Percentiles rank a stretch among this genome's conserved stretches.
These are phyloP conservation scores for Glycine soja DNA, from an alignment of 306 rosid species.

Conservation along the genomic window DNA sequence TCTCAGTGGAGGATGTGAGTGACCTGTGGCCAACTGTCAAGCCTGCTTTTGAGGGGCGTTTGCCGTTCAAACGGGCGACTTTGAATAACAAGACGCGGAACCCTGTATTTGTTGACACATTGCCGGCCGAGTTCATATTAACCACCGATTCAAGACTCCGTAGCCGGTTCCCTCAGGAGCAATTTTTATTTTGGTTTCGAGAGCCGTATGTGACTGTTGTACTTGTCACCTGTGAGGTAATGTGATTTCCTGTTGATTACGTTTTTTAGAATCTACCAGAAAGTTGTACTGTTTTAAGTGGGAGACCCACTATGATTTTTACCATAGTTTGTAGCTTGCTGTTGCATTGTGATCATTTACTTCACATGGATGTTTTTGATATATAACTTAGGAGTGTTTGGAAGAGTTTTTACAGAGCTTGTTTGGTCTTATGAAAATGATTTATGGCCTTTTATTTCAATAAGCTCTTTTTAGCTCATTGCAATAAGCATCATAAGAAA, in stretches of 20 bases:
- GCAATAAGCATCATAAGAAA: background rate
- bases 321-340: conserved; percentile 33
- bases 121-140: conserved; percentile 86
- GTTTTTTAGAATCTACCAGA: conserved; percentile 18
- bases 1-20: conserved; percentile 95
- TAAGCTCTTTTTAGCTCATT: background rate
- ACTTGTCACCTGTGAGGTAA: conserved; percentile 97
- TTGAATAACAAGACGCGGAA: conserved; percentile 97
- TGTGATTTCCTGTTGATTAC: conserved; percentile 20
- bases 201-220: conserved; percentile 95
- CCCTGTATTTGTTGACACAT: conserved; percentile 67
- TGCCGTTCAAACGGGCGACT: conserved; percentile 81
- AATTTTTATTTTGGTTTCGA: conserved; percentile 87
- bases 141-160: conserved; percentile 96
- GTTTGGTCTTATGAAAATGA: background rate
- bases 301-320: conserved; percentile 28
- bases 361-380: conserved; percentile 24
- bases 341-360: conserved; percentile 19
- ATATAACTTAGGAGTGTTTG: background rate
- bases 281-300: conserved; percentile 24
- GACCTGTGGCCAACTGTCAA: conserved; percentile 96
- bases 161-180: conserved; percentile 95
- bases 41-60: conserved; percentile 76
- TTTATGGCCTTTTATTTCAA: background rate
- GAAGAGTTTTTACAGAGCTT: background rate